Evolutionary conservation across 371 early-diverging fungal genomes (phyloP).

Genomic region (Mortierella sp.): DNA sequence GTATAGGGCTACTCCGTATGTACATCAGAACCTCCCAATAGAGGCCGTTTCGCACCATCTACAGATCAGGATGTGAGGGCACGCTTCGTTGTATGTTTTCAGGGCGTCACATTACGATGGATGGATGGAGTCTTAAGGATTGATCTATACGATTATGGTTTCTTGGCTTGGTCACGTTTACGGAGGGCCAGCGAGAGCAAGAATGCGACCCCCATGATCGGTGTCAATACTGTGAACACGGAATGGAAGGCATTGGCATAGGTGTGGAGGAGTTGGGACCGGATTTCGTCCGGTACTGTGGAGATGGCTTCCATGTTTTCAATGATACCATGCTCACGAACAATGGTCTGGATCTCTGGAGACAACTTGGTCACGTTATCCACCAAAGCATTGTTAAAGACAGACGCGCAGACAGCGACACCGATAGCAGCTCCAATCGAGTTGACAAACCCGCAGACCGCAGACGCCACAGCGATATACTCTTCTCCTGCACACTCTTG

Average conservation of each 20-base stretch:
- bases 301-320: conserved; percentile 28
- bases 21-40: too few species aligned
- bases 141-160: background rate
- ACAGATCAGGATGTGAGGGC: too few species aligned
- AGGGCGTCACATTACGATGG: too few species aligned
- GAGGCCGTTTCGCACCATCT: too few species aligned
- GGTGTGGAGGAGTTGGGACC: conserved; percentile 26
- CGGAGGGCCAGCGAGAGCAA: conserved; percentile 41
- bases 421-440: conserved; percentile 56
- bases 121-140: too few species aligned
- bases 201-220: conserved; percentile 47
- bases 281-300: conserved; percentile 35
- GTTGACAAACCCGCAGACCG: conserved; percentile 51
- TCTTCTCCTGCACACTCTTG: conserved; percentile 50
- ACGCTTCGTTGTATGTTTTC: too few species aligned
- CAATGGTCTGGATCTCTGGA: conserved; percentile 10
- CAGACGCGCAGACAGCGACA: conserved; percentile 53
- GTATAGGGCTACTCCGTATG: background rate
- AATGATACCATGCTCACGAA: conserved; percentile 33
- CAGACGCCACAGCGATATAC: conserved; percentile 55
- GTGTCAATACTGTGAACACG: conserved; percentile 48
- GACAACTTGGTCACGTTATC: conserved; percentile 29
- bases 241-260: conserved; percentile 50
- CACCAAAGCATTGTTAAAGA: conserved; percentile 45
- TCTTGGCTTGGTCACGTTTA: background rate